These are phyloP conservation scores for Populus ilicifolia DNA, from an alignment of 345 rosid species.

Conservation along the genomic window DNA sequence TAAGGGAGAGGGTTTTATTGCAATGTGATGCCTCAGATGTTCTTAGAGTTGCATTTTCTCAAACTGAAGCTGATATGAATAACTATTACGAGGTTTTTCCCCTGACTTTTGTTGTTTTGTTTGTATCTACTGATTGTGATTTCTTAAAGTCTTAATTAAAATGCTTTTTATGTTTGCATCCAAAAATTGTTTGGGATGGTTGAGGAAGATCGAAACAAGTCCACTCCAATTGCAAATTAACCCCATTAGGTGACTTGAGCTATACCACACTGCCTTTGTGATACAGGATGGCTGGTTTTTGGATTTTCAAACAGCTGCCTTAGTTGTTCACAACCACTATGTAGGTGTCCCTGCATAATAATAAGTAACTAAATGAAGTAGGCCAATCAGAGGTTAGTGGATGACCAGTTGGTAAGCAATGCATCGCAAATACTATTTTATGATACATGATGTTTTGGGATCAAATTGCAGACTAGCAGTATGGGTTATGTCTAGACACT, in stretches of 20 bases:
- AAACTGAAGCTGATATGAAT: slow-evolving; percentile 80
- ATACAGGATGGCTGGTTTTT: not conserved
- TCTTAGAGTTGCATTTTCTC: slow-evolving; percentile 67
- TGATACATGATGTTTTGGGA: not conserved
- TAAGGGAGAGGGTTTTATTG: slow-evolving; percentile 64
- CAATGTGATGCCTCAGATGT: slow-evolving; percentile 76
- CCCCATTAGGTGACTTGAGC: not conserved
- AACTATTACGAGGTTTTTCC: slow-evolving; percentile 76
- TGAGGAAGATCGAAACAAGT: not conserved
- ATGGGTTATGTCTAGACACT: not conserved
- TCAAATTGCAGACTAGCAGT: not conserved
- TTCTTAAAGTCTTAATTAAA: not conserved
- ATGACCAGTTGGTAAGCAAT: not conserved
- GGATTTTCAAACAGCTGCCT: not conserved
- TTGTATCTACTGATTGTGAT: not conserved
- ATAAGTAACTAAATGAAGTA: not conserved
- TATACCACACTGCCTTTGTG: not conserved
- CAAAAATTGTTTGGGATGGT: not conserved
- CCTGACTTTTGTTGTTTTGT: not conserved
- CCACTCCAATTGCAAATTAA: not conserved
- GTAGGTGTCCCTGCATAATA: not conserved
- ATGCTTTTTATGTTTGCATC: not conserved
- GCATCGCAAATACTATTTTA: not conserved
- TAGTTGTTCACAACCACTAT: not conserved
- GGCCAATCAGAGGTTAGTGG: not conserved